A percentile compares a stretch with the other conserved stretches of the same genome.
phyloP scores from a whole-genome alignment of 805 yeast species.

The Pichia sporocuriosa region DNA sequence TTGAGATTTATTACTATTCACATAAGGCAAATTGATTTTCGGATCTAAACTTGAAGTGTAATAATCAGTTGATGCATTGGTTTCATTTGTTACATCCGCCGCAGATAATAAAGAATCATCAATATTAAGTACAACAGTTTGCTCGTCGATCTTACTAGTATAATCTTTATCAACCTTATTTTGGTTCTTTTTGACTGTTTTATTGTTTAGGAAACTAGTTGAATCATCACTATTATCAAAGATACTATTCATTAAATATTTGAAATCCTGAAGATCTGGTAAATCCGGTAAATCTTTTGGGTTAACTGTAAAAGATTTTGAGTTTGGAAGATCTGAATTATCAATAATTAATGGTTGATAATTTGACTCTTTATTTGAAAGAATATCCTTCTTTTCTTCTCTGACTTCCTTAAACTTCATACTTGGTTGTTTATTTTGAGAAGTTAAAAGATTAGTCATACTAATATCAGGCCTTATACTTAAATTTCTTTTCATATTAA shows the following conservation, averaged over 20 bases:
- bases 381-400: neutral
- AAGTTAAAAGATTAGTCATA: constrained; percentile 4
- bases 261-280: constrained; percentile 27
- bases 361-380: neutral
- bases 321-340: constrained; percentile 5
- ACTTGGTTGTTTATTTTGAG: neutral
- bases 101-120: neutral
- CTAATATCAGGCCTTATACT: constrained; percentile 10
- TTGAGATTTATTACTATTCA: neutral
- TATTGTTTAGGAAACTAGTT: neutral
- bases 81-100: neutral
- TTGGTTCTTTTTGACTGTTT: neutral
- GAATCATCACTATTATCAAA: constrained; percentile 16
- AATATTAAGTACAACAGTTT: constrained; percentile 6
- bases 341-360: constrained; percentile 1
- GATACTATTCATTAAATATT: constrained; percentile 27
- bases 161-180: neutral
- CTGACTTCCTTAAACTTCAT: neutral
- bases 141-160: constrained; percentile 1
- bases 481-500: constrained; percentile 13
- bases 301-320: constrained; percentile 14
- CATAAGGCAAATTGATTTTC: constrained; percentile 5
- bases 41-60: constrained; percentile 23
- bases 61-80: neutral
- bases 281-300: constrained; percentile 22